Conservation (phyloP, 2,329 filamentous ascomycete species). For the Xylaria polymorpha region DNA sequence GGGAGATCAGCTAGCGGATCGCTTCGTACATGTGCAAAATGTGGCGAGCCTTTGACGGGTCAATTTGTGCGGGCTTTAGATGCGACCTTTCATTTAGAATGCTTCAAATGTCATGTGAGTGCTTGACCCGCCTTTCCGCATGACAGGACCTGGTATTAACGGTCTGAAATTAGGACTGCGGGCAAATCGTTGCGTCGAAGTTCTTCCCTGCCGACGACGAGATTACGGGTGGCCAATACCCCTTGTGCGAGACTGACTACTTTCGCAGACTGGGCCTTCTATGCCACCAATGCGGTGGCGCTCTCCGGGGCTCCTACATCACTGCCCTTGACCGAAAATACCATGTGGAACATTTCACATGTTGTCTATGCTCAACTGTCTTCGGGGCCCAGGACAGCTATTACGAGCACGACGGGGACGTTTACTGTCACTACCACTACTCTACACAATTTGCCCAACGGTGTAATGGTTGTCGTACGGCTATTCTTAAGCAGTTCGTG, state of each 20-base stretch:
- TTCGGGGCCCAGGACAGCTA: constrained; percentile 99
- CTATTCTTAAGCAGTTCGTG: constrained; percentile 98
- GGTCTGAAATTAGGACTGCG: constrained; percentile 78
- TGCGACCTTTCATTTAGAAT: constrained; percentile 95
- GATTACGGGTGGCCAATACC: constrained; percentile 86
- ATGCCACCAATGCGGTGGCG: constrained; percentile 91
- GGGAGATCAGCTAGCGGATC: constrained; percentile 69
- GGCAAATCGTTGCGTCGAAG: constrained; percentile 96
- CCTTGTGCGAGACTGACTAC: constrained; percentile 97
- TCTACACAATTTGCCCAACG: constrained; percentile 96
- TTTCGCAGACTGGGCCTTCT: constrained; percentile 91
- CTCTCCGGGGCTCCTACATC: constrained; percentile 95
- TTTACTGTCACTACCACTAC: constrained; percentile 99
- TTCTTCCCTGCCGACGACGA: constrained; percentile 98
- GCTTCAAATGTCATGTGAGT: constrained; percentile 95
- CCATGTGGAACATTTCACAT: constrained; percentile 99
- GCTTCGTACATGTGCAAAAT: constrained; percentile 83
- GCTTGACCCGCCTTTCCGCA: constrained; percentile 17
- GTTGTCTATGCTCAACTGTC: constrained; percentile 95
- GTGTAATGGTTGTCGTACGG: constrained; percentile 96
- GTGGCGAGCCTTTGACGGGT: constrained; percentile 85
- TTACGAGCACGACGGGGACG: constrained; percentile 95
- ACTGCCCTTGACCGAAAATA: constrained; percentile 98
- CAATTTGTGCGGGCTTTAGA: constrained; percentile 96
- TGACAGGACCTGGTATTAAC: constrained; percentile 27